phyloP scores from a whole-genome alignment of 2,329 filamentous ascomycete genomes.

The Pyrenophora graminea region DNA sequence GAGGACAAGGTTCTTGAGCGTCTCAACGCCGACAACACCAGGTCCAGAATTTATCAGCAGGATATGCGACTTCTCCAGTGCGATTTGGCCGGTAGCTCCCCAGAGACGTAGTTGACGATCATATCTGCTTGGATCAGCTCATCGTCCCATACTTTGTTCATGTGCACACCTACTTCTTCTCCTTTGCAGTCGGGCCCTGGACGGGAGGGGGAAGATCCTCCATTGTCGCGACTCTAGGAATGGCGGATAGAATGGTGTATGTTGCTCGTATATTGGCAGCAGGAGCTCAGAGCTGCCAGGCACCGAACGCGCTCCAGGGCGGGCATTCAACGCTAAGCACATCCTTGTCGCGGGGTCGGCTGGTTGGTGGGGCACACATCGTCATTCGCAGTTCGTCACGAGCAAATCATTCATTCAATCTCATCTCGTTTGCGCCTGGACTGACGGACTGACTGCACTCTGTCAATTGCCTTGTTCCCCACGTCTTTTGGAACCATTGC shows the following conservation, averaged over 20 bases:
- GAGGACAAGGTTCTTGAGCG: conserved; percentile 94
- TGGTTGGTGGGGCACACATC: conserved; percentile 12
- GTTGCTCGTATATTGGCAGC: conserved; percentile 4
- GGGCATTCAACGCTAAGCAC: conserved; percentile 13
- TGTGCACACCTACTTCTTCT: conserved; percentile 54
- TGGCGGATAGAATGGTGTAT: background rate
- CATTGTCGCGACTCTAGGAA: conserved; percentile 26
- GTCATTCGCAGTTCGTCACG: conserved; percentile 9
- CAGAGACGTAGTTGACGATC: conserved; percentile 93
- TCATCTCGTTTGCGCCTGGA: background rate
- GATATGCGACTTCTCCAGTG: conserved; percentile 89
- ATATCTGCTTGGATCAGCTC: conserved; percentile 62
- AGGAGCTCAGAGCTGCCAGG: conserved; percentile 1
- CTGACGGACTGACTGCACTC: too few species aligned
- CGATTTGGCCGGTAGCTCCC: conserved; percentile 89
- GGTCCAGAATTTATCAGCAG: conserved; percentile 83
- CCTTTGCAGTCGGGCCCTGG: conserved; percentile 49
- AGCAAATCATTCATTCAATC: conserved; percentile 5
- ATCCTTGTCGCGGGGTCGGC: conserved; percentile 18
- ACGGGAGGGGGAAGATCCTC: conserved; percentile 46
- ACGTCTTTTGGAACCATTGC: background rate
- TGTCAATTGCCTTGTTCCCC: background rate
- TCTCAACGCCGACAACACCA: conserved; percentile 87
- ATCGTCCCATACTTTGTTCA: background rate
- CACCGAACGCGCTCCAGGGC: conserved; percentile 1